Evolutionary conservation across 169 alveolate species (phyloP).

Genomic region (Plasmodium cynomolgi): DNA sequence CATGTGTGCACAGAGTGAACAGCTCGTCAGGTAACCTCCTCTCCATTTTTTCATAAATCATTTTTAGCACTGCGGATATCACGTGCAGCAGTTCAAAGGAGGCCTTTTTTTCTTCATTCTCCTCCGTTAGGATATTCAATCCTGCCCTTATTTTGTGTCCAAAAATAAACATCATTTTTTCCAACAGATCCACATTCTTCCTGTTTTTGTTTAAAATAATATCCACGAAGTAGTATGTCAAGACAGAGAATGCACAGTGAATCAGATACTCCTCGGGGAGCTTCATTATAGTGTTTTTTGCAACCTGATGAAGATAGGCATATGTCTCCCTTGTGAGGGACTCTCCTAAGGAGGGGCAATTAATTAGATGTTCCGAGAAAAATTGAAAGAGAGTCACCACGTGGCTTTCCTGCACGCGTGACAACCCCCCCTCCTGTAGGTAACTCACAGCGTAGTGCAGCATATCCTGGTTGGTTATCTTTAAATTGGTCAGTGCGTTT

Average conservation of each 20-base stretch:
- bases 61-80: slow-evolving; percentile 24
- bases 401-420: slow-evolving; percentile 3
- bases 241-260: slow-evolving; percentile 22
- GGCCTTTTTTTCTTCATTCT: slow-evolving; percentile 27
- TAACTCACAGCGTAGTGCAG: slow-evolving; percentile 12
- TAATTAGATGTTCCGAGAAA: slow-evolving; percentile 26
- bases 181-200: slow-evolving; percentile 26
- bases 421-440: neutral
- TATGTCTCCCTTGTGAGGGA: neutral
- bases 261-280: slow-evolving; percentile 22
- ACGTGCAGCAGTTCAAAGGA: slow-evolving; percentile 21
- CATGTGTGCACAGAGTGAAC: slow-evolving; percentile 20
- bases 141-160: slow-evolving; percentile 39
- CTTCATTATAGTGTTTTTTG: neutral
- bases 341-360: neutral
- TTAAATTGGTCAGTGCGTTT: slow-evolving; percentile 32
- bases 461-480: slow-evolving; percentile 23
- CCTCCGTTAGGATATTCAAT: neutral
- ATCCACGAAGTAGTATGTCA: slow-evolving; percentile 38
- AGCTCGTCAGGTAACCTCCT: slow-evolving; percentile 50
- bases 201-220: neutral
- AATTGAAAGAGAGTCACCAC: slow-evolving; percentile 42
- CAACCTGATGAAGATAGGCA: neutral
- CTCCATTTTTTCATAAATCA: slow-evolving; percentile 22
- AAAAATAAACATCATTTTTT: slow-evolving; percentile 19